Percentiles rank a stretch among this genome's conserved stretches.
Conservation (phyloP, 2,329 filamentous ascomycete genomes). For the Biscogniauxia marginata region DNA sequence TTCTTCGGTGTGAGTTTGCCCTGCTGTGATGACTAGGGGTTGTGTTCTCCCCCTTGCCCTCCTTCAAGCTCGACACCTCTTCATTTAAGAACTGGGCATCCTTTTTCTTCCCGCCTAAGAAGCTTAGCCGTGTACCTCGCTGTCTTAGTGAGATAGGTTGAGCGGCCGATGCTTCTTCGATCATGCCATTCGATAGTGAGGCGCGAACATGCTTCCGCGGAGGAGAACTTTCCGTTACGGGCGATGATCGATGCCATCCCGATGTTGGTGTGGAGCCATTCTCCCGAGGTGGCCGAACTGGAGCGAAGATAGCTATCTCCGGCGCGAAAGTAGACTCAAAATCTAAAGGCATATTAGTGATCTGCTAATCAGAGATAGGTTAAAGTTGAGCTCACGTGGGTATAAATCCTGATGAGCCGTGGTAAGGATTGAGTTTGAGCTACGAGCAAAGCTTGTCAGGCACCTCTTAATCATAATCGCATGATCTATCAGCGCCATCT, state of each 20-base stretch:
- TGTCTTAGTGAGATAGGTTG: constrained; percentile 52
- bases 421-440: constrained; percentile 57
- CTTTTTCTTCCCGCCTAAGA: constrained; percentile 55
- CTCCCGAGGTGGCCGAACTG: constrained; percentile 44
- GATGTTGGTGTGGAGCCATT: constrained; percentile 41
- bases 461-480: constrained; percentile 84
- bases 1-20: constrained; percentile 39
- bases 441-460: constrained; percentile 65
- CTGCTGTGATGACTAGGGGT: constrained; percentile 34
- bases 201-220: constrained; percentile 17
- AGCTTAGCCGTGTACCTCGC: constrained; percentile 55
- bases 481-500: constrained; percentile 84
- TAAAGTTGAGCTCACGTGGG: constrained; percentile 53
- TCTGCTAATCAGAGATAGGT: constrained; percentile 2
- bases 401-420: constrained; percentile 59
- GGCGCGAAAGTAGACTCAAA: constrained; percentile 63
- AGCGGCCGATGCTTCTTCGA: constrained; percentile 50
- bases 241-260: constrained; percentile 36
- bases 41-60: constrained; percentile 28
- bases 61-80: constrained; percentile 23
- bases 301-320: constrained; percentile 63
- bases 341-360: constrained; percentile 39
- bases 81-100: constrained; percentile 32
- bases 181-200: constrained; percentile 28
- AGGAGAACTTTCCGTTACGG: constrained; percentile 28